These are phyloP conservation scores for Chalaropsis ovoidea DNA, from an alignment of 2,329 filamentous ascomycete species.

Conservation along the genomic window DNA sequence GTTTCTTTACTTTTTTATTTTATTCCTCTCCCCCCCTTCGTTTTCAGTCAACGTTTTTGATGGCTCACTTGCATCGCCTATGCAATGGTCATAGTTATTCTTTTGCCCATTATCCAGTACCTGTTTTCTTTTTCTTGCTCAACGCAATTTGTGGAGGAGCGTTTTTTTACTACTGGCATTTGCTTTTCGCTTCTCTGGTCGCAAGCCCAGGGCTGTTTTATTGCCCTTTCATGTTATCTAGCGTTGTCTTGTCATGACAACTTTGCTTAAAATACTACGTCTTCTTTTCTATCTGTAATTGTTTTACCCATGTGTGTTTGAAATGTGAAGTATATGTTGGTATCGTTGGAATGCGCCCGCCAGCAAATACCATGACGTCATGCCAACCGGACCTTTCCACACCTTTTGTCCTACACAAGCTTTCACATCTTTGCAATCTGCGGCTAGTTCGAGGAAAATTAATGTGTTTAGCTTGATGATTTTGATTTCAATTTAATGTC, in stretches of 20 bases:
- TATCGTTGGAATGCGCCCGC: neutral
- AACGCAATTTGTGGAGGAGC: neutral
- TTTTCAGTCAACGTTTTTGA: neutral
- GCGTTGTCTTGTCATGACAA: neutral
- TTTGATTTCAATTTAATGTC: no score
- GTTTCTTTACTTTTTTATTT: neutral
- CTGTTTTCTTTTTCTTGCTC: neutral
- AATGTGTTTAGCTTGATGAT: no score
- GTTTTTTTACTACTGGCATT: neutral
- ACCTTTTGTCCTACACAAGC: no score
- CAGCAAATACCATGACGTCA: no score
- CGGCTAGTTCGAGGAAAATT: no score
- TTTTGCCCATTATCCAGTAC: neutral
- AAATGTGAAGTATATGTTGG: neutral
- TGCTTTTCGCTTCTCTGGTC: neutral
- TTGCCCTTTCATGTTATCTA: neutral
- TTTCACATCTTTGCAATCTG: no score
- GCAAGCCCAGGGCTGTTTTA: neutral
- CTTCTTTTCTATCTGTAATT: neutral
- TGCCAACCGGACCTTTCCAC: no score
- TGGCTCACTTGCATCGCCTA: neutral
- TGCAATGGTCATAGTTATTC: neutral
- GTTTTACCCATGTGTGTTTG: neutral
- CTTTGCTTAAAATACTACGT: constrained; percentile 3
- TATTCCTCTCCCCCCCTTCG: neutral